Base-by-base conservation (phyloP, 1,139 yeast species). In the Geotrichum citri-aurantii region DNA sequence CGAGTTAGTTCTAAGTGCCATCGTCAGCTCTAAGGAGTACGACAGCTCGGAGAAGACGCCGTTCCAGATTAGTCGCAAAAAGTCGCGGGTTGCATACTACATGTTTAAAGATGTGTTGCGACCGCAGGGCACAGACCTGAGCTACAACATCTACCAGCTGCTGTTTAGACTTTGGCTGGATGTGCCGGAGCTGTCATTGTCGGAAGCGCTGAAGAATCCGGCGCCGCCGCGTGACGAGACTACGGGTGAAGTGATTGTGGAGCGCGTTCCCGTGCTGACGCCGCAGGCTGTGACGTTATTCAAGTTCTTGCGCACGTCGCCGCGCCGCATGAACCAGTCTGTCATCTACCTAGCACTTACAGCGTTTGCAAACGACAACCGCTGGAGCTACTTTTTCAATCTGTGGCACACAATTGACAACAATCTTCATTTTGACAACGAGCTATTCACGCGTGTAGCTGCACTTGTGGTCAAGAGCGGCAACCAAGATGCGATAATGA, bases 361-460 rank as follows among this genome's bases (percentile, higher is more conserved):
- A 0, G 69, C 77, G 1, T 71, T 72, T 54, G 75, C 75, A 23
- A 77, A 77, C 60, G 69, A 72, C n/a, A 64, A 65, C 23, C 66
- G 69, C n/a, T 77, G 77, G 76, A 63, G 63, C 14, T 65, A 68
- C 27, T 71, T 76, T 58, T 74, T 75, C 70, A 63, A 68, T 2
- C 63, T 75, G 2, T 64, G 77, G 64, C 68, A 69, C 21, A 60
- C 65, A 12, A 62, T 69, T 6, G 47, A 62, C 14, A 57, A 61
- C 4, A 48, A 56, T 17, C 59, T 62, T 21, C 50, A 57, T 29
- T 52, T 68, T 6, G 70, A 67, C 47, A 47, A 60, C 8, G 64
- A 59, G 12, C 56, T 71, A 19, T 59, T 69, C 31, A 66, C 65
- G 24, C 61, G 64, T n/a, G 65, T 68, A 53, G 59, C 68, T 1